These are phyloP conservation scores for Vitis labrusca DNA, from an alignment of 164 flowering plant species.

Conservation along the genomic window DNA sequence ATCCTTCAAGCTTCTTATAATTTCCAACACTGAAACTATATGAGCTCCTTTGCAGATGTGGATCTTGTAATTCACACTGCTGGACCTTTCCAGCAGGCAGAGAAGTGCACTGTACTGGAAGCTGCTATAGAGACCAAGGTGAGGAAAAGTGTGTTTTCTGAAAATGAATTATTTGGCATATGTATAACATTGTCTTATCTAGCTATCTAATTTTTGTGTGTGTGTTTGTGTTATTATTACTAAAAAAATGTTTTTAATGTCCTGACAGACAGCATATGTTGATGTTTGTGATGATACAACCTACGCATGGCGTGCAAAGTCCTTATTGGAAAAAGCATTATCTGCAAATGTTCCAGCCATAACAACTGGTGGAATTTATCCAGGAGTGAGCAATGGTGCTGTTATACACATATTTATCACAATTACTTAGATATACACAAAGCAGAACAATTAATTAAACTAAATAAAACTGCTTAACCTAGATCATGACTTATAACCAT, in stretches of 20 bases:
- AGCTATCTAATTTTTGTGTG: not conserved
- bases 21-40: not conserved
- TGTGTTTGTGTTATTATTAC: not conserved
- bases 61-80: conserved; percentile 95
- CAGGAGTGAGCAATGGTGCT: conserved; percentile 98
- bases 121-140: conserved; percentile 95
- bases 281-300: conserved; percentile 96
- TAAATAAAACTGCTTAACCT: not conserved
- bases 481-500: not conserved
- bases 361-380: conserved; percentile 93
- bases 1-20: not conserved
- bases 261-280: conserved; percentile 79
- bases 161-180: not conserved
- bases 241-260: conserved; percentile 4
- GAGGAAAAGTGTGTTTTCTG: conserved; percentile 32
- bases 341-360: conserved; percentile 89
- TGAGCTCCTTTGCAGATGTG: conserved; percentile 52
- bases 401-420: conserved; percentile 3
- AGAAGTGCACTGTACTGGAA: conserved; percentile 83
- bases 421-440: not conserved
- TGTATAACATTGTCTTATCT: not conserved
- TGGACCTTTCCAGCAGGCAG: conserved; percentile 90
- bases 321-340: conserved; percentile 60
- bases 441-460: conserved; percentile 3
- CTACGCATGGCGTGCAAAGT: conserved; percentile 76